Evolutionary conservation across 306 rosid genomes (phyloP), one percentile per base, ranked within the genome.

Genomic region (Spatholobus suberectus): DNA sequence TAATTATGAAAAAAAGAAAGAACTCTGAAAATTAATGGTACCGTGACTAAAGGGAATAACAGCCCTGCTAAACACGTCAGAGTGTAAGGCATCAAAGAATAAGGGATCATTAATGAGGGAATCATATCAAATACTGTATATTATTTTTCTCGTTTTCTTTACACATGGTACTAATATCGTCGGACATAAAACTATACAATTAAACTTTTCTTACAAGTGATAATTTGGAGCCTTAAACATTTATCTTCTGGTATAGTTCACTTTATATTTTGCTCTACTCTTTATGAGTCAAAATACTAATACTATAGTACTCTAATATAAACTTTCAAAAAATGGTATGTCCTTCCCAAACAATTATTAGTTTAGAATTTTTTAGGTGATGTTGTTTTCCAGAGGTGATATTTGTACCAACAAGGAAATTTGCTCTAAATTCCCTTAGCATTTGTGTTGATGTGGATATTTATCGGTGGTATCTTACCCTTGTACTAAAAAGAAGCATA

Each of bases 1-100:
- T 70, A 49, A 21, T 59, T 75, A 21, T 17, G 27, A 62, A 8
- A 17, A 21, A 66, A 49, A 47, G 5, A 26, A 34, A 72, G 51
- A 73, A 52, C 43, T 66, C 34, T 70, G 59, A 17, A 20, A 34
- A 67, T 44, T 8, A 26, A 70, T 58, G 58, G 15, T 37, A 41
- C 3, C 76, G 47, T 51, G 80, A 29, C 24, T 27, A 58, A 15
- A 77, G 32, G 75, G 73, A 77, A 82, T 54, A 32, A 54, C 21
- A 18, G 9, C 5, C 61, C 58, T 18, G 14, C 46, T 12, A 26
- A 62, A 40, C 57, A n/a, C 18, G 6, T 27, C 32, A n/a, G 20
- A 4, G 49, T 54, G 76, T 76, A 76, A 49, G 59, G 83, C 32
- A 82, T 79, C 82, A 58, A 65, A 63, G 23, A 43, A 81, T 63